Evolutionary conservation across 2,329 filamentous ascomycete genomes (phyloP), one percentile per base, ranked within the genome.

Genomic region (Fusarium pseudonygamai): DNA sequence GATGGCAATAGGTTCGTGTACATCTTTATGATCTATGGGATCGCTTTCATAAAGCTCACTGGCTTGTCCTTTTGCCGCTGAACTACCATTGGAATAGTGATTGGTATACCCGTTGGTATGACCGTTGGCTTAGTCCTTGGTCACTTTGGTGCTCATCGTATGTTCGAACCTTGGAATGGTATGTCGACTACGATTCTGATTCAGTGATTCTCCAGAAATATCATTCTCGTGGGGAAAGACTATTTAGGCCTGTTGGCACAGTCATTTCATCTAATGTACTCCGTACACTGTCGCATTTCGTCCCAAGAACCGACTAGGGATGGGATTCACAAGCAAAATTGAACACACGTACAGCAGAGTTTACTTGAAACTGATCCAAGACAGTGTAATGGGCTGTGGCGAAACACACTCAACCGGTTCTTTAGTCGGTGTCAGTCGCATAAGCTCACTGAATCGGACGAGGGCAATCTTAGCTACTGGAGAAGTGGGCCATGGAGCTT

Each of bases 401-500:
- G 42, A 58, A 46, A 37, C 32, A 58, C 40, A 58, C 42, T 46
- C 42, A 58, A 58, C 18, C 55, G 55, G 6, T 58, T 58, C 55
- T 46, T 58, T 58, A 58, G 55, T 46, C 55, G 55, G 55, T 46
- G 55, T 58, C 42, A 58, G 42, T 58, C 55, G 55, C 55, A 46
- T 46, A 58, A 58, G 40, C 55, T 58, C 40, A 46, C 32, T 46
- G n/a, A 46, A 58, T 32, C 32, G 55, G 42, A 46, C 22, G 40
- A 42, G 18, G 34, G 18, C 36, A 30, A 55, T 55, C 50, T 39
- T 55, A 12, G 24, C 36, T 30, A 30, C 36, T 40, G 24, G 30
- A 58, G 55, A 20, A 37, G 32, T 58, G 32, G n/a, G 30, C 55
- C 55, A 58, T 28, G 32, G 55, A 47, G 42, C 42, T 46, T 47